A percentile compares a stretch with the other conserved stretches of the same genome.
These are phyloP conservation scores for Cairneyella variabilis DNA, from an alignment of 495 filamentous ascomycete species.

Conservation along the genomic window DNA sequence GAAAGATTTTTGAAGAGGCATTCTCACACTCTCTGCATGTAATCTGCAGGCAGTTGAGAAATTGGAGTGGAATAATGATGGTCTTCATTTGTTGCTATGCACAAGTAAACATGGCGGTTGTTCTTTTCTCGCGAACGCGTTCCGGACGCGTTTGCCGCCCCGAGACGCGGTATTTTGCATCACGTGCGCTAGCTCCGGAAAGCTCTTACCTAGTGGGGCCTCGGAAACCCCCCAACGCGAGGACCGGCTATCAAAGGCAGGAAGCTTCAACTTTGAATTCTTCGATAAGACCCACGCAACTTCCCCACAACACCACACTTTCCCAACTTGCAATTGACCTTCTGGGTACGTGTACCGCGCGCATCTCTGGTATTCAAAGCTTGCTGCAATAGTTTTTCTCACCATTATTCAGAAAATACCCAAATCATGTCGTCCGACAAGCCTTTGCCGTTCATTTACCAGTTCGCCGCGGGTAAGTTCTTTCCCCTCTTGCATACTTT, in stretches of 20 bases:
- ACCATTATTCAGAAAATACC: too few relatives aligned
- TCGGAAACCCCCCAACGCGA: background rate
- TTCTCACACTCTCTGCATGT: slow-evolving; percentile 10
- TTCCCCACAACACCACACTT: background rate
- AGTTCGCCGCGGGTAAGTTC: slow-evolving; percentile 70
- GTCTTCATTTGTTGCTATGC: too few relatives aligned
- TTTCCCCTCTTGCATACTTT: background rate
- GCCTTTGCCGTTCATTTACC: slow-evolving; percentile 79
- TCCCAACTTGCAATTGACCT: background rate
- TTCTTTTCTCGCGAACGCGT: too few relatives aligned
- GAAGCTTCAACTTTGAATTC: background rate
- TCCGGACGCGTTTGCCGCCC: too few relatives aligned
- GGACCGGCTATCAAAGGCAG: background rate
- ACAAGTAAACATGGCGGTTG: too few relatives aligned
- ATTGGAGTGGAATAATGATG: too few relatives aligned
- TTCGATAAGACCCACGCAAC: background rate
- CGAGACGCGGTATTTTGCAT: too few relatives aligned
- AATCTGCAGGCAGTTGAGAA: background rate
- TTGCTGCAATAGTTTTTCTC: too few relatives aligned
- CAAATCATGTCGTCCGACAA: slow-evolving; percentile 38
- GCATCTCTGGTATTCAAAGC: too few relatives aligned
- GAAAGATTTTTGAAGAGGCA: slow-evolving; percentile 50
- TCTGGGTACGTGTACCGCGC: background rate
- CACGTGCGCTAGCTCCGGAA: too few relatives aligned
- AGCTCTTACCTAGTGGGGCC: background rate